Evolutionary conservation across 345 rosid genomes (phyloP).

Genomic region (Kandelia obovata): DNA sequence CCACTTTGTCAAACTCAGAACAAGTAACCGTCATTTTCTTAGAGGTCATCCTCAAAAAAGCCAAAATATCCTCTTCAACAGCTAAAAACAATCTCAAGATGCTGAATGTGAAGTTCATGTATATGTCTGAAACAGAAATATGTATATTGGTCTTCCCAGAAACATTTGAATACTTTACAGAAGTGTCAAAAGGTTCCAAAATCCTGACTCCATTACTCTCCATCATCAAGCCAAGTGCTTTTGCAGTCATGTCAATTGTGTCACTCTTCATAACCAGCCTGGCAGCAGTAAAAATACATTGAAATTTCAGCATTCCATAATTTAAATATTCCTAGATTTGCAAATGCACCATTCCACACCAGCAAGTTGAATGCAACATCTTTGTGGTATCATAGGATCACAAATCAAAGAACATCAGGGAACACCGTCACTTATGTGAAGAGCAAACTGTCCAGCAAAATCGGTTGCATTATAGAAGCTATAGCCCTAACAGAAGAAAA

Average conservation of each 20-base stretch:
- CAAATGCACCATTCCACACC: background rate
- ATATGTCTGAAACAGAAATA: conserved; percentile 74
- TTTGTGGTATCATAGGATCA: too few relatives aligned
- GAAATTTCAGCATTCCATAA: conserved; percentile 14
- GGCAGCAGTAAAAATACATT: conserved; percentile 24
- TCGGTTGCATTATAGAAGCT: too few relatives aligned
- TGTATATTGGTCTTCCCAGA: conserved; percentile 81
- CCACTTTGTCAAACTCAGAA: conserved; percentile 90
- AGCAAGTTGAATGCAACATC: too few relatives aligned
- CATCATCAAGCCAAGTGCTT: conserved; percentile 79
- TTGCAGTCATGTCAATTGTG: conserved; percentile 73
- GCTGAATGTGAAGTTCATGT: conserved; percentile 94
- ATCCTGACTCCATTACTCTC: conserved; percentile 94
- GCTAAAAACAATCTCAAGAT: conserved; percentile 87
- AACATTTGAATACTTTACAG: conserved; percentile 72
- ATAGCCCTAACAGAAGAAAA: too few relatives aligned
- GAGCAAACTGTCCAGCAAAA: too few relatives aligned
- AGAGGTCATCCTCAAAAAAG: conserved; percentile 83
- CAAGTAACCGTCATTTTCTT: conserved; percentile 76
- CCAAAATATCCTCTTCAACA: conserved; percentile 87
- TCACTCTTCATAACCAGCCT: conserved; percentile 78
- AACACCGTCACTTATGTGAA: too few relatives aligned
- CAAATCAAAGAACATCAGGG: too few relatives aligned
- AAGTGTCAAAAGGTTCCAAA: conserved; percentile 92
- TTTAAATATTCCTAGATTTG: background rate